phyloP scores from a whole-genome alignment of 805 yeast species.

The Lipomyces chichibuensis region DNA sequence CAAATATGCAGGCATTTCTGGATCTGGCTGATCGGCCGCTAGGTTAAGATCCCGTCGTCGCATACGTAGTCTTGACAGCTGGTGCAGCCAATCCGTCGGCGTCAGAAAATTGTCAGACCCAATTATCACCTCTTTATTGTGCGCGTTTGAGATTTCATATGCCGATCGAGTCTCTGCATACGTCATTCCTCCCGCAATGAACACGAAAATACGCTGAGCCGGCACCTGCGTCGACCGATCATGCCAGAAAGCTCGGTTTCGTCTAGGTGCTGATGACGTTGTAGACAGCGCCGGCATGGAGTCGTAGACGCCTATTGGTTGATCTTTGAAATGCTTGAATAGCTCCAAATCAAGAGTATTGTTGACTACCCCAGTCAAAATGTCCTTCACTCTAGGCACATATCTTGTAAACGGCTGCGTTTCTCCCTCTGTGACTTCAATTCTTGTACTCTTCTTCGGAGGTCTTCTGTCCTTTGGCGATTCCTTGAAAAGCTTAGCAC shows the following conservation, averaged over 20 bases:
- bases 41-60: slow-evolving; percentile 42
- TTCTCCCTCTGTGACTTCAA: slow-evolving; percentile 36
- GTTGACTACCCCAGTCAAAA: slow-evolving; percentile 55
- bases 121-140: slow-evolving; percentile 72
- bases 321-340: slow-evolving; percentile 77
- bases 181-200: slow-evolving; percentile 88
- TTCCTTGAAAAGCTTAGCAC: slow-evolving; percentile 57
- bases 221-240: slow-evolving; percentile 34
- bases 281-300: slow-evolving; percentile 5
- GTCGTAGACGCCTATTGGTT: slow-evolving; percentile 53
- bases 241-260: slow-evolving; percentile 33
- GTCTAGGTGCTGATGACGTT: slow-evolving; percentile 15
- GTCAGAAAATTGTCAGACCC: slow-evolving; percentile 77
- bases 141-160: slow-evolving; percentile 64
- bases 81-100: slow-evolving; percentile 43
- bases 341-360: slow-evolving; percentile 56
- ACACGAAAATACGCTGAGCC: slow-evolving; percentile 73
- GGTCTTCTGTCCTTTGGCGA: slow-evolving; percentile 47
- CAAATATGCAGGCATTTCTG: slow-evolving; percentile 42
- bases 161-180: slow-evolving; percentile 77
- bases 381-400: slow-evolving; percentile 67
- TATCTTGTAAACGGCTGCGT: slow-evolving; percentile 56
- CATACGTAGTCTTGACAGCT: slow-evolving; percentile 39
- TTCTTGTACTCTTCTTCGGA: slow-evolving; percentile 41
- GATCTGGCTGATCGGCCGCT: slow-evolving; percentile 41